phyloP scores from a whole-genome alignment of 768 basidiomycete species.

The Tubosaeta sp. region DNA sequence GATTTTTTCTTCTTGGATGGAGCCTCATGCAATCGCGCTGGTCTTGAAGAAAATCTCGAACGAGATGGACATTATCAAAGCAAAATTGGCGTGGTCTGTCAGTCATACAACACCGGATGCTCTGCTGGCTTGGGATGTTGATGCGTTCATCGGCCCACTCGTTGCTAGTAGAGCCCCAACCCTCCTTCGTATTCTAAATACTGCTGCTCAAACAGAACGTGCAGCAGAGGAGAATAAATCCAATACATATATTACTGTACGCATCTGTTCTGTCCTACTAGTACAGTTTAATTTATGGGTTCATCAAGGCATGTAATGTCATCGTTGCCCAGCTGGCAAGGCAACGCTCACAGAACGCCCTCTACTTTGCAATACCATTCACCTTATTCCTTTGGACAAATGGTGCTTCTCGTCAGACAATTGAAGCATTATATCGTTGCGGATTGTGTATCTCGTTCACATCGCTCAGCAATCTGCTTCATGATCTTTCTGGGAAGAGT shows the following conservation, averaged over 20 bases:
- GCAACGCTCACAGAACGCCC: not conserved
- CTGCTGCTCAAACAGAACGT: not conserved
- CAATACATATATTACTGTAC: not conserved
- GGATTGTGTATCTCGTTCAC: not conserved
- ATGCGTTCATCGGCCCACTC: not conserved
- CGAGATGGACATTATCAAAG: slow-evolving; percentile 1
- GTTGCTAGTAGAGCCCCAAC: not conserved
- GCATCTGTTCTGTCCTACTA: no score
- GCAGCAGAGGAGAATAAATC: not conserved
- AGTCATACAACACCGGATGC: not conserved
- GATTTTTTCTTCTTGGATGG: not conserved
- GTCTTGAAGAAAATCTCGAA: not conserved
- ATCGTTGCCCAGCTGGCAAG: slow-evolving; percentile 1
- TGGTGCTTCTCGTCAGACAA: not conserved
- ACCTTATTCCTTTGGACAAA: slow-evolving; percentile 1
- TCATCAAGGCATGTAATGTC: slow-evolving; percentile 2
- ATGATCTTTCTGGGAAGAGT: not conserved
- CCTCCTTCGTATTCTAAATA: not conserved
- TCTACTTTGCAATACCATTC: not conserved
- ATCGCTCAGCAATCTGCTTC: not conserved
- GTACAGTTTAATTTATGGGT: not conserved
- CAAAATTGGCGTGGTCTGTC: not conserved
- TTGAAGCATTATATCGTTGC: not conserved
- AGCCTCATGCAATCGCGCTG: not conserved
- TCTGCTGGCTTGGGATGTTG: slow-evolving; percentile 2